A percentile compares a stretch with the other conserved stretches of the same genome.
Conservation (phyloP, 140 eudicot species). For the Ambrosia hybrid region DNA sequence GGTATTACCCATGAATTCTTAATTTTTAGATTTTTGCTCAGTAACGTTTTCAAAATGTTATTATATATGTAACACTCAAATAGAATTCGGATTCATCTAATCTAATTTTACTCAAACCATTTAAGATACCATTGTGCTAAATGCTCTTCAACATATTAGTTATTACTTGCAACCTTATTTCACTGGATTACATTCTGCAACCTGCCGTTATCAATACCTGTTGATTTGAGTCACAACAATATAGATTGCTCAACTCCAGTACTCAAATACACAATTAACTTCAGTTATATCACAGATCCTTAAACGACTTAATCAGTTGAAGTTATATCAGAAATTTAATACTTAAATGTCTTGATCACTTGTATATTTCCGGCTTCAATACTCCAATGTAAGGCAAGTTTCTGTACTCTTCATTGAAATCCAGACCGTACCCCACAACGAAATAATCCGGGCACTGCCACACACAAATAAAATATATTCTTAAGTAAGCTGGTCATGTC, state of each 20-base stretch:
- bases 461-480: background rate
- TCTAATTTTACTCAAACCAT: no score
- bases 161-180: no score
- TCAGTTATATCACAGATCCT: background rate
- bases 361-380: slow-evolving; percentile 67
- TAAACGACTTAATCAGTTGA: no score
- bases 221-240: background rate
- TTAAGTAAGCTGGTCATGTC: no score
- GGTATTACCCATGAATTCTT: background rate
- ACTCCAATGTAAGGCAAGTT: slow-evolving; percentile 89
- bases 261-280: slow-evolving; percentile 8
- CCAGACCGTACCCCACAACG: slow-evolving; percentile 92
- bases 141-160: no score
- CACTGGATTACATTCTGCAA: no score
- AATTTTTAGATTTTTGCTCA: background rate
- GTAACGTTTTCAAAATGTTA: background rate
- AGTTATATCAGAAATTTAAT: no score
- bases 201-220: no score
- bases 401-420: slow-evolving; percentile 75
- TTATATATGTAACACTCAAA: no score
- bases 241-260: background rate
- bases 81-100: no score
- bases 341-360: background rate
- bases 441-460: slow-evolving; percentile 88
- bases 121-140: no score